Base-by-base conservation (phyloP, 148 eudicot species). In the Dianthus caryophyllus region DNA sequence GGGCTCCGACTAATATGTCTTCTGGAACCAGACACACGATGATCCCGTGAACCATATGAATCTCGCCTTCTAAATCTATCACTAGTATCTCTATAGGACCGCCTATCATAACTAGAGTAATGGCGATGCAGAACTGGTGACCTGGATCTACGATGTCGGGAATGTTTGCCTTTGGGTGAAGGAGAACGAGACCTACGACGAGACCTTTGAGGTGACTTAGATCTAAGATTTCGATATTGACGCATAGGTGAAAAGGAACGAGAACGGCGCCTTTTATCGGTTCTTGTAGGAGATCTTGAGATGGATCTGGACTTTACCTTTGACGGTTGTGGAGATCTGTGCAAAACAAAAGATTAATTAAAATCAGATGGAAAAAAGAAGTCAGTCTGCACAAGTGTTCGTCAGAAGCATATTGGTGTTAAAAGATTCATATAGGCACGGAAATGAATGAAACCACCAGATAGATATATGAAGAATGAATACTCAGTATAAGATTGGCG, bases 1-100 rank as follows among this genome's bases (percentile, higher is more conserved):
- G 58, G 64, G 73, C 95, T 91, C 83, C 95, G 77, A 79, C 88
- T 88, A 76, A 80, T 84, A 57, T 84, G 79, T 82, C 97, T 86
- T 74, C 91, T 80, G 12, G 79, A 83, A 74, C 73, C 67, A 70
- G 87, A 83, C 56, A 81, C 78, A 77, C 64, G 83, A 39, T 80
- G 75, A 70, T 86, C 89, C 66, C 75, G 72, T 22, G 78, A 84
- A 21, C 88, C 81, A 61, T 73, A 81, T 21, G 76, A 77, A 60
- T 84, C 87, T 50, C 85, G 70, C 53, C 91, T 81, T 69, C 88
- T 79, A 64, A 71, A 74, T 71, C 87, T 82, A 61, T 80, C 85
- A 71, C 76, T 67, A 12, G 21, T 82, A 78, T 84, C 87, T 78
- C 86, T 81, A 67, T 76, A 80, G 41, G 83, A 60, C 30, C 92